A percentile compares a stretch with the other conserved stretches of the same genome.
These are phyloP conservation scores for Lasiosphaeris hirsuta DNA, from an alignment of 495 filamentous ascomycete genomes.

Conservation along the genomic window DNA sequence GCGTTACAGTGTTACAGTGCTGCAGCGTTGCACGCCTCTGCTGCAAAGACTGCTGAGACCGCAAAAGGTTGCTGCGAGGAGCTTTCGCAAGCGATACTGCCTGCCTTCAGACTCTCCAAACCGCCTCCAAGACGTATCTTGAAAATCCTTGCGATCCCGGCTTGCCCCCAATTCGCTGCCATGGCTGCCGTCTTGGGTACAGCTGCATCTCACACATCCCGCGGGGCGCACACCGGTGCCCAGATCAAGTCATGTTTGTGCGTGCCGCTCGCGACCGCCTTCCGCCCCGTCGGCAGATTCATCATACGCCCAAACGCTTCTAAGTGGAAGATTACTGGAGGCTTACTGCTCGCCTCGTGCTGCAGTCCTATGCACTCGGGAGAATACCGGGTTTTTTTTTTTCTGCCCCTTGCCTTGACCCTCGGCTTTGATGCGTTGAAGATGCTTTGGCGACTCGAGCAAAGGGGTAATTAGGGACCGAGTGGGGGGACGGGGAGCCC, in stretches of 20 bases:
- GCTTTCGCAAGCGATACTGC: too few species aligned
- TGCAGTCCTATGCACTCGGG: not conserved
- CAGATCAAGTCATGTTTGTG: constrained; percentile 1
- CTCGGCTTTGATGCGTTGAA: not conserved
- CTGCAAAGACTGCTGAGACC: not conserved
- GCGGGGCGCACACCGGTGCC: constrained; percentile 3
- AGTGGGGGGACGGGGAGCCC: not conserved
- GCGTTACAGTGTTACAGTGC: not conserved
- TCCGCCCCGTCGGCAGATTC: constrained; percentile 4
- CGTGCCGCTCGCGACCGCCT: constrained; percentile 4
- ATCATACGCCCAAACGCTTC: not conserved
- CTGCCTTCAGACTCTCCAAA: too few species aligned
- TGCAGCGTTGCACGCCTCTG: not conserved
- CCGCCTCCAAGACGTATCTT: too few species aligned
- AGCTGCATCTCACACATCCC: constrained; percentile 6
- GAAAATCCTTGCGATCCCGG: not conserved
- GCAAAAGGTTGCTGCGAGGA: too few species aligned
- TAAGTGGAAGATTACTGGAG: not conserved
- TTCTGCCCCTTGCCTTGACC: not conserved
- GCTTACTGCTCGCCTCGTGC: not conserved
- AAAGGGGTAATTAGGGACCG: not conserved
- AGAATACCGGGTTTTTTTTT: not conserved
- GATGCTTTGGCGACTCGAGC: not conserved
- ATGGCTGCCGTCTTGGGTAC: constrained; percentile 4
- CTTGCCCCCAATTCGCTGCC: not conserved